These are phyloP conservation scores for Claviceps sp. DNA, from an alignment of 2,329 filamentous ascomycete species.

Conservation along the genomic window DNA sequence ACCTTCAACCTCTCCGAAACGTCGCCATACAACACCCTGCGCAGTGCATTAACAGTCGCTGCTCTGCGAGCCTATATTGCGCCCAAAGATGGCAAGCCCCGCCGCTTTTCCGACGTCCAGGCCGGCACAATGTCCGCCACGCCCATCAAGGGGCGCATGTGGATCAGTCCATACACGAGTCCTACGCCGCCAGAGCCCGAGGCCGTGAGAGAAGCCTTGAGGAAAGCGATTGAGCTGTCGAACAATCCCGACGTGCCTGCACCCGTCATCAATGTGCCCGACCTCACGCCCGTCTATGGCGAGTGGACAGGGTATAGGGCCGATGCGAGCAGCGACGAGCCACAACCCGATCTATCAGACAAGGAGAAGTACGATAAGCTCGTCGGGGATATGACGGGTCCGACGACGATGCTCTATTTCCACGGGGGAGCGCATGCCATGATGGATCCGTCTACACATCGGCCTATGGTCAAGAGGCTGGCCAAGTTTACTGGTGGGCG, in stretches of 20 bases:
- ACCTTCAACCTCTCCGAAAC: slow-evolving; percentile 54
- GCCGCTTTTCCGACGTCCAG: slow-evolving; percentile 50
- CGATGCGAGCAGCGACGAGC: slow-evolving; percentile 33
- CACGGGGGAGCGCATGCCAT: slow-evolving; percentile 67
- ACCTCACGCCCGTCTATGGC: slow-evolving; percentile 44
- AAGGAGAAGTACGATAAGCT: slow-evolving; percentile 50
- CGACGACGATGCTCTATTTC: slow-evolving; percentile 56
- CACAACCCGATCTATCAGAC: slow-evolving; percentile 44
- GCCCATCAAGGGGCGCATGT: slow-evolving; percentile 64
- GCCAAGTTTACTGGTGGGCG: slow-evolving; percentile 54
- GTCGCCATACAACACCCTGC: slow-evolving; percentile 64
- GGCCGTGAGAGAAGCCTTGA: slow-evolving; percentile 42
- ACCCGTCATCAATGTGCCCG: slow-evolving; percentile 28
- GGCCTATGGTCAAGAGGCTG: slow-evolving; percentile 42
- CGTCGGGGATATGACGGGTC: slow-evolving; percentile 51
- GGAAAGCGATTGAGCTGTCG: slow-evolving; percentile 34
- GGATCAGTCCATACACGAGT: slow-evolving; percentile 61
- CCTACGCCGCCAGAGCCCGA: slow-evolving; percentile 40
- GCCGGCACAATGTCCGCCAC: slow-evolving; percentile 45
- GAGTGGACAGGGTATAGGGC: slow-evolving; percentile 66
- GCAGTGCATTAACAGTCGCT: slow-evolving; percentile 57
- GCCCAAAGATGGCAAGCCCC: slow-evolving; percentile 23
- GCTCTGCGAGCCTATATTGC: slow-evolving; percentile 54
- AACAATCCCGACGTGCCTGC: slow-evolving; percentile 4
- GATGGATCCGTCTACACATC: slow-evolving; percentile 56